Evolutionary conservation across 2,329 filamentous ascomycete species (phyloP).

Genomic region (Colletotrichum gloeosporioides): DNA sequence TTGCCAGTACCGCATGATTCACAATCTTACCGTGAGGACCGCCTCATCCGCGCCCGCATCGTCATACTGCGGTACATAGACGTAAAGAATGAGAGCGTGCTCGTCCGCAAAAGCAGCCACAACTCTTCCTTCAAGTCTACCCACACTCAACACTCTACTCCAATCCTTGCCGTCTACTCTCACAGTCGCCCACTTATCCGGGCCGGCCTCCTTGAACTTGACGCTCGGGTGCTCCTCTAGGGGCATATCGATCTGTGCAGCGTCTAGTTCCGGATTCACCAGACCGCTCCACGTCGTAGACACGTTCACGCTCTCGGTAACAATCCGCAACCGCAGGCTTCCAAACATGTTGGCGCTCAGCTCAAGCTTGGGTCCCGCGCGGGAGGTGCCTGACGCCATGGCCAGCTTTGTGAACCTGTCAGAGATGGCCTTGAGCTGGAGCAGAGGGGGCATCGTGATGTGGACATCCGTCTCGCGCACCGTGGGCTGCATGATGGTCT

Average conservation of each 20-base stretch:
- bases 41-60: constrained; percentile 70
- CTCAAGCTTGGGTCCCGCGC: constrained; percentile 70
- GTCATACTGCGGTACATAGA: constrained; percentile 77
- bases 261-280: constrained; percentile 87
- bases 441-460: constrained; percentile 84
- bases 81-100: constrained; percentile 82
- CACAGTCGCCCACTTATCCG: constrained; percentile 87
- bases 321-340: constrained; percentile 77
- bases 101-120: constrained; percentile 90
- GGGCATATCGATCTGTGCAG: constrained; percentile 72
- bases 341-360: constrained; percentile 96
- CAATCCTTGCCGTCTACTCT: constrained; percentile 93
- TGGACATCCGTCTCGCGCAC: constrained; percentile 93
- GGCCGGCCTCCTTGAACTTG: constrained; percentile 75
- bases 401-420: constrained; percentile 94
- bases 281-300: constrained; percentile 86
- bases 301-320: constrained; percentile 84
- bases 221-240: constrained; percentile 84
- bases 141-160: constrained; percentile 92
- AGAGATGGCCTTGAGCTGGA: constrained; percentile 91
- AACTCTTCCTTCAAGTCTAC: constrained; percentile 84
- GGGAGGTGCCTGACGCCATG: constrained; percentile 42
- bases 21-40: constrained; percentile 71
- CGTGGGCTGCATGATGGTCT: constrained; percentile 90
- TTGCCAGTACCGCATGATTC: background rate